A percentile compares a stretch with the other conserved stretches of the same genome.
Conservation (phyloP, 2,329 filamentous ascomycete species). For the Lasiodiplodia sp. region DNA sequence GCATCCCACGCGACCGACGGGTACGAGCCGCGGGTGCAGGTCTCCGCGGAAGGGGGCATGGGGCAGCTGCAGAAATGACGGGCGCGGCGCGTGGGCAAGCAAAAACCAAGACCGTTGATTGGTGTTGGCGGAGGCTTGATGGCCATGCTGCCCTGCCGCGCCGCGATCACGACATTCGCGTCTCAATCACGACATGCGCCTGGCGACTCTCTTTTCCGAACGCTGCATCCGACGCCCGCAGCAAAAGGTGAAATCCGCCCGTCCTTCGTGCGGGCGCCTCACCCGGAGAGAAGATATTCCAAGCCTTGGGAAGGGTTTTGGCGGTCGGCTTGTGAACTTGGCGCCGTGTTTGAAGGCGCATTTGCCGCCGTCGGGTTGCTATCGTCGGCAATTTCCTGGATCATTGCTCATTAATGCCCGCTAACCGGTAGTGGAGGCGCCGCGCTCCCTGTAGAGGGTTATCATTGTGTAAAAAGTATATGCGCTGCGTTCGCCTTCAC, state of each 20-base stretch:
- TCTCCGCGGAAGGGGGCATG: constrained; percentile 4
- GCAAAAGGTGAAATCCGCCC: not conserved
- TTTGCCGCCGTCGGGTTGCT: constrained; percentile 4
- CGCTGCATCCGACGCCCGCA: not conserved
- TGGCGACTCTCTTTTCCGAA: not conserved
- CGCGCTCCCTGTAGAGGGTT: constrained; percentile 12
- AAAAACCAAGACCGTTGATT: constrained; percentile 14
- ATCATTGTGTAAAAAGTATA: constrained; percentile 11
- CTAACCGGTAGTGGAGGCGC: not conserved
- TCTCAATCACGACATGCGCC: constrained; percentile 16
- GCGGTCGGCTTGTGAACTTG: constrained; percentile 7
- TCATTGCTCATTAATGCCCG: too few species aligned
- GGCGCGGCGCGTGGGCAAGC: constrained; percentile 1
- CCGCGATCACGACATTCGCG: constrained; percentile 29
- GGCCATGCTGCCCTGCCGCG: constrained; percentile 21
- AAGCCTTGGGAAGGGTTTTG: not conserved
- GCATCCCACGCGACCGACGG: not conserved
- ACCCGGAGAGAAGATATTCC: not conserved
- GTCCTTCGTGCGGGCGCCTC: not conserved
- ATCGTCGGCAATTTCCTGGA: constrained; percentile 16
- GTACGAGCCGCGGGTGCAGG: not conserved
- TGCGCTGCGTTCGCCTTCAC: not conserved
- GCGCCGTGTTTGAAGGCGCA: constrained; percentile 3
- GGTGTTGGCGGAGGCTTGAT: constrained; percentile 18
- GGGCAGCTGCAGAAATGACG: constrained; percentile 4